Base-by-base conservation (phyloP, 148 eudicot species). In the Vaccinium myrtillus region DNA sequence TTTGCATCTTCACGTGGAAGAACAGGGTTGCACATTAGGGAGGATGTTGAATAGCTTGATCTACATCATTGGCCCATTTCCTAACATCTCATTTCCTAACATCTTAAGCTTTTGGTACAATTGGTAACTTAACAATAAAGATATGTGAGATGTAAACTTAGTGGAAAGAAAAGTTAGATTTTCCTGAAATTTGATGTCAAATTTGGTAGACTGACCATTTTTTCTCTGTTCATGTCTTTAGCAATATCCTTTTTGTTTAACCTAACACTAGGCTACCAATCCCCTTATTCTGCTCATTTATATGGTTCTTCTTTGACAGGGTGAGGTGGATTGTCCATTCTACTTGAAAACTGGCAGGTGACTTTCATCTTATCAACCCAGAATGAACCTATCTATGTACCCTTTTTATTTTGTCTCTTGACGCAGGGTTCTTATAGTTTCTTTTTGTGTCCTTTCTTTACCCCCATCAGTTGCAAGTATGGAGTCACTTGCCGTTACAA, bases 301-400 rank as follows among this genome's bases (percentile, higher is more conserved):
- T 69, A 30, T 69, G n/a, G 69, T 69, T 84, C 69, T 12, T 55
- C 25, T 81, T 21, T 90, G 89, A 71, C 98, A 97, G 99, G 99
- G 95, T 75, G 96, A 95, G 90, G 90, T 56, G 75, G 96, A 94
- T 87, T 97, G 98, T 86, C 99, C 99, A 56, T 97, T 97, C 87
- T 97, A 93, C 90, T 83, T 97, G 89, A 97, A 95, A 92, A 93
- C 96, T 89, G 96, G 98, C 89, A 97, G 99, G 99, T 96, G 27
- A 84, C 74, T 83, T 49, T 61, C 25, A 65, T 59, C 27, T 65
- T 39, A 11, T 84, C n/a, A 6, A 19, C 36, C 46, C 81, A 59
- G 80, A 75, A 46, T 61, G 16, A 19, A 13, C 49, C 18, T 69
- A 4, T 67, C 50, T 27, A 5, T 90, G n/a, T 85, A 8, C 75